Conservation (phyloP, 495 filamentous ascomycete species). For the Xylaria acuta region DNA sequence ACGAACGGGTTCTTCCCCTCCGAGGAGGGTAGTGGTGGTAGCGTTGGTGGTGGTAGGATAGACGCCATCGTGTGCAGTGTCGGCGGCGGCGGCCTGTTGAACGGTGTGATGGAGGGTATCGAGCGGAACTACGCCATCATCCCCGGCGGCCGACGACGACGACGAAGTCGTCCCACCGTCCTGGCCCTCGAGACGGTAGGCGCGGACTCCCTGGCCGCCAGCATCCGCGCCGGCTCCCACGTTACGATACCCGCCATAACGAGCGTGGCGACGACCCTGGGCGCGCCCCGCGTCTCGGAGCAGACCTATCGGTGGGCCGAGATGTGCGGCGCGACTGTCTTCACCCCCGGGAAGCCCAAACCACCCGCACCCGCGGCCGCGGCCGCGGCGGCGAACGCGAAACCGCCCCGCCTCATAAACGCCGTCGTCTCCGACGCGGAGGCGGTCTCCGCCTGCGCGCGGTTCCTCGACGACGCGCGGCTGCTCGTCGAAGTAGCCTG, state of each 20-base stretch:
- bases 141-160: no score
- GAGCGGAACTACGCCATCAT: constrained; percentile 49
- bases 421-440: constrained; percentile 78
- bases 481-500: constrained; percentile 83
- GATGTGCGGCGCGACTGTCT: neutral
- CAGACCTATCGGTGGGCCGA: constrained; percentile 71
- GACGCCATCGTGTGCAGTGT: constrained; percentile 83
- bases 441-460: constrained; percentile 75
- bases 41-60: constrained; percentile 42
- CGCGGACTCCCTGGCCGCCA: constrained; percentile 71
- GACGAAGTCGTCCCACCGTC: constrained; percentile 55
- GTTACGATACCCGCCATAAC: constrained; percentile 78
- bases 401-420: constrained; percentile 56
- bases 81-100: constrained; percentile 87
- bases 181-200: constrained; percentile 84
- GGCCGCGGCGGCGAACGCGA: no score
- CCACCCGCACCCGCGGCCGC: no score
- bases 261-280: constrained; percentile 79
- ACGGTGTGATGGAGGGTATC: constrained; percentile 78
- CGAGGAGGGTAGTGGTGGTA: no score
- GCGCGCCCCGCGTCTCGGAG: constrained; percentile 73
- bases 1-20: constrained; percentile 42
- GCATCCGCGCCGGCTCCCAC: constrained; percentile 64
- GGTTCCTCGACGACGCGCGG: constrained; percentile 82
- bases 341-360: constrained; percentile 29